Base-by-base conservation (phyloP, 2,329 filamentous ascomycete species). In the Aspergillus bombycis region DNA sequence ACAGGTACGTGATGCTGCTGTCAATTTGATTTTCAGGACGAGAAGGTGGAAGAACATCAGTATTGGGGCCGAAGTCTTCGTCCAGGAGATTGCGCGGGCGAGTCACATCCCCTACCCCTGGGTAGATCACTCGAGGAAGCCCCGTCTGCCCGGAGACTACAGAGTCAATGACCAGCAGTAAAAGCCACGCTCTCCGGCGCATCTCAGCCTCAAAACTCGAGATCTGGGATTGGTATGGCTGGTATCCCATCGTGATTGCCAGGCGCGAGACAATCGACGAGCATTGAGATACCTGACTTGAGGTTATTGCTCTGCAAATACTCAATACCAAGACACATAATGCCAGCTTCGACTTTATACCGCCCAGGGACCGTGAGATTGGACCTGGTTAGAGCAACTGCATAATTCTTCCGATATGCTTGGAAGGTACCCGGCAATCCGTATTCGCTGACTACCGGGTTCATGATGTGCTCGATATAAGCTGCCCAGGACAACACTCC, bases 241-340 rank as follows among this genome's bases (percentile, higher is more conserved):
- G 80, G 61, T 80, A 79, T 3, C 80, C 80, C 77, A 80, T 79
- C 3, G 76, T 75, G 57, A 74, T 64, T 21, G 74, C 71, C 46
- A 78, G 63, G 16, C 72, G 70, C n/a, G 76, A 60, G 38, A 70
- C 66, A 32, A 72, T 67, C 14, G 72, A 36, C 65, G 23, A 76
- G 62, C 21, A 77, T 38, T 6, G 54, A 57, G 34, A 43, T 57
- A 2, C 54, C 54, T 4, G 54, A 14, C 16, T 38, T 57, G 2
- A 38, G 19, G 30, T 9, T 41, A 11, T 34, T 30, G 32, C 26
- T 57, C 14, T 57, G 32, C 34, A 57, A 36, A 43, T 57, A 57
- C 11, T 57, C 54, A 8, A 36, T 57, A 10, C 34, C 54, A 9
- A 57, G n/a, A n/a, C 43, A 57, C 54, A 57, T 57, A 4, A 57